Evolutionary conservation across 192 early-diverging fungal genomes (phyloP), one percentile per base, ranked within the genome.

Genomic region (Podila horticola): DNA sequence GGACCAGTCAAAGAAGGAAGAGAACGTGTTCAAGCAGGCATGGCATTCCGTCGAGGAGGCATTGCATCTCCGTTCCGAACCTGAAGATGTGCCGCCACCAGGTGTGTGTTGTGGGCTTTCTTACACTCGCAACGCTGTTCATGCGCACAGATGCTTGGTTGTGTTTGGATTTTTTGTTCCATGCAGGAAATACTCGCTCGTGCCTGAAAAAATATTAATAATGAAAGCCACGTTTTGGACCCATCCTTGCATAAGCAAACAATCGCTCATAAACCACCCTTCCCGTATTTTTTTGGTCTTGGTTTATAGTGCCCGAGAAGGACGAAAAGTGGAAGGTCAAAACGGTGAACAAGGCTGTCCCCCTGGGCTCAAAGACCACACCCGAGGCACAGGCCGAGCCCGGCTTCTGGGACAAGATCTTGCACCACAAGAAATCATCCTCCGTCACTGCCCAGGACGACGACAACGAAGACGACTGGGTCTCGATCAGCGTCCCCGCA

Each of bases 311-410:
- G 24, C 76, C 76, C 12, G 64, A 64, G 31, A 79, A 79, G 66
- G 76, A 79, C 49, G 76, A 79, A 19, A 72, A 68, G 59, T 79
- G 76, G 76, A 31, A 62, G 58, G 76, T 79, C 70, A 79, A 72
- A 51, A 79, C 76, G 17, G 63, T 79, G 26, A 70, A 79, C 66
- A 79, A 79, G 60, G 49, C 76, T 1, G 31, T 68, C 4, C 76
- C 76, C 15, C 33, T 45, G 22, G 76, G 61, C 34, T 10, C 34
- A 20, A 31, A 79, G 45, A 24, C 59, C 19, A 22, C 52, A 2
- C 52, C 52, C 52, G 52, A 55, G 52, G 52, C 9, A 24, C 52
- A 66, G 26, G 49, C 66, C 19, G 76, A 79, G 26, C 70, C 33
- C 10, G 67, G 52, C 38, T 72, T 79, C 66, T 79, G 76, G 76